Base-by-base conservation (phyloP, 2,329 filamentous ascomycete genomes). In the Aspergillus floridensis region DNA sequence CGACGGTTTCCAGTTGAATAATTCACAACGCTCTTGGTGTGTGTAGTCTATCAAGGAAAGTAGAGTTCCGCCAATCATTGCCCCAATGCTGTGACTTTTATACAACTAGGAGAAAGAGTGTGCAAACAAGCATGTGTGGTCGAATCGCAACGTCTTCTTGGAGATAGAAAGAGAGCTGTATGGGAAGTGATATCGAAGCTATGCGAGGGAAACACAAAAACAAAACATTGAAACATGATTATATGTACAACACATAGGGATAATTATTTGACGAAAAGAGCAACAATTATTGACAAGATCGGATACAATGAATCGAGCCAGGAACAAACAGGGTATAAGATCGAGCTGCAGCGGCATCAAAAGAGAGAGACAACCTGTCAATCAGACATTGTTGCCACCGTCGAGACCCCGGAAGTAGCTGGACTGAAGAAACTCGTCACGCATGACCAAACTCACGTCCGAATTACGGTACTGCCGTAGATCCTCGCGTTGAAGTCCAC, bases 401-500 rank as follows among this genome's bases (percentile, higher is more conserved):
- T 66, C 65, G 2, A 65, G 41, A 4, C 59, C 56, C 19, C 59
- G 51, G 48, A 59, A 68, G 19, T 69, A 63, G 49, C 65, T 69
- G 26, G 70, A 70, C 29, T 69, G 65, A 5, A 73, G 47, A 31
- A 76, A 74, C 31, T 73, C 73, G 6, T 75, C 73, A 26, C 69
- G 63, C 70, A 74, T 70, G 46, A 72, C 70, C 14, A 65, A 58
- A 58, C 72, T 75, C 19, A 76, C 65, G 60, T 76, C 74, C n/a
- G 73, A 74, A 55, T 75, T 75, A 44, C 73, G 72, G 59, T 76
- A 76, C 53, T 66, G 73, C 44, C 66, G 66, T 49, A 72, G 57
- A 16, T 75, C 72, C 57, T 75, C 73, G 21, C 73, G 70, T 11
- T 70, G 66, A 4, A 76, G 61, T 16, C 73, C 71, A 24, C 68